Evolutionary conservation across 2,329 filamentous ascomycete species (phyloP).

Genomic region (Colletotrichum tropicicola): DNA sequence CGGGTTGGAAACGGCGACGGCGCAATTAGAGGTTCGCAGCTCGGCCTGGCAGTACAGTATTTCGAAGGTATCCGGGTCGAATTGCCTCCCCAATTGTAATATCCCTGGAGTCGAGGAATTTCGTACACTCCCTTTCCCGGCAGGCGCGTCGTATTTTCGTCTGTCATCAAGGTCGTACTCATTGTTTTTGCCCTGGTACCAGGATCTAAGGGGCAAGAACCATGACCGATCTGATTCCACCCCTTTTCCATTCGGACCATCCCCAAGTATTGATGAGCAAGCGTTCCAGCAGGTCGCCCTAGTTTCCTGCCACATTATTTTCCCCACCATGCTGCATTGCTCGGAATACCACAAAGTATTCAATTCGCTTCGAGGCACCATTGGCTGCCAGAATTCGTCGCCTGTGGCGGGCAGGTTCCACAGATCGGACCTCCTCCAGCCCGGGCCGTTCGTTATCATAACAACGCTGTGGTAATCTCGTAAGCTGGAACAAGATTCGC

Average conservation of each 20-base stretch:
- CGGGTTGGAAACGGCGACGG: background rate
- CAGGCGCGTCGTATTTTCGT: too few relatives aligned
- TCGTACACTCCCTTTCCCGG: background rate
- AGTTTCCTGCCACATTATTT: too few relatives aligned
- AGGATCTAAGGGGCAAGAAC: too few relatives aligned
- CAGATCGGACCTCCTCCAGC: background rate
- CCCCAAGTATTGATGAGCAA: too few relatives aligned
- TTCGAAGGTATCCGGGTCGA: background rate
- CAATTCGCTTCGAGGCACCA: background rate
- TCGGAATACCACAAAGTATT: background rate
- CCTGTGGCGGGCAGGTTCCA: background rate
- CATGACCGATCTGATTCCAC: too few relatives aligned
- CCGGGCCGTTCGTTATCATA: background rate
- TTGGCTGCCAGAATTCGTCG: background rate
- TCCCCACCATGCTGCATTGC: too few relatives aligned
- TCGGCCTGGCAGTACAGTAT: background rate
- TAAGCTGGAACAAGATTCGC: background rate
- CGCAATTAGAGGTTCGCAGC: background rate
- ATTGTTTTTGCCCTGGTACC: too few relatives aligned
- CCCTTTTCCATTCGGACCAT: too few relatives aligned
- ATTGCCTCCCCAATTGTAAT: background rate
- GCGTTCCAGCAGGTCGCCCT: too few relatives aligned
- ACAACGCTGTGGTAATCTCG: background rate
- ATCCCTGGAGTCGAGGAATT: background rate
- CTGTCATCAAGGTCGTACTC: too few relatives aligned